Evolutionary conservation across 2,329 filamentous ascomycete genomes (phyloP), one percentile per base, ranked within the genome.

Genomic region (Dendryphion nanum): DNA sequence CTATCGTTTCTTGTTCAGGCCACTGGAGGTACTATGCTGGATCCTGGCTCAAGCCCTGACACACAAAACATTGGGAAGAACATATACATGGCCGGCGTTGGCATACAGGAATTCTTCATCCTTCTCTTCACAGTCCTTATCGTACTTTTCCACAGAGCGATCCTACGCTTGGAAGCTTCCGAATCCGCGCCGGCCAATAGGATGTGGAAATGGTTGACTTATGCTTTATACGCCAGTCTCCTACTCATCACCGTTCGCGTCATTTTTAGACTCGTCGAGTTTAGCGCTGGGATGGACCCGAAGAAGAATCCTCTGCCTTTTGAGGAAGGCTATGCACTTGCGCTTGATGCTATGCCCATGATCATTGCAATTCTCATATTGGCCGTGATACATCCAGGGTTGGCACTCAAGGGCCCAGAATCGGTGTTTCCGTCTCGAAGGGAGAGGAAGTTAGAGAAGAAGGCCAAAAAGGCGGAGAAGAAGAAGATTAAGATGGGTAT

Each of bases 201-300:
- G 15, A 38, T 35, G 24, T 59, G 55, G 55, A 53, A 49, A 20
- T 48, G 30, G 40, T 23, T 59, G 16, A 51, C 70, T 2, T 71
- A 64, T 37, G 56, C 60, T 1, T 51, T 75, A 1, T 75, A 72
- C 41, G 56, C 57, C 4, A 55, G 55, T 0, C 53, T 77, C 8
- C 42, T 45, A 0, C 58, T 74, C 21, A 74, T 76, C 42, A 71
- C 70, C 0, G 46, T 56, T 18, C 75, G 80, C 21, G 82, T 83
- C 54, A 72, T 81, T 45, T 85, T 76, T 60, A 77, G 79, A 19
- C 67, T 85, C 2, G 59, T 69, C 36, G 78, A 84, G 55, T 83
- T 76, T 50, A 67, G 69, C 0, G 63, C 66, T 4, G 76, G 75
- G 8, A 51, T 73, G 15, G 58, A 61, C 28, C n/a, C n/a, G n/a